Percentiles rank a stretch among this genome's conserved stretches.
phyloP scores from a whole-genome alignment of 805 yeast species.

The Peterozyma xylosa region DNA sequence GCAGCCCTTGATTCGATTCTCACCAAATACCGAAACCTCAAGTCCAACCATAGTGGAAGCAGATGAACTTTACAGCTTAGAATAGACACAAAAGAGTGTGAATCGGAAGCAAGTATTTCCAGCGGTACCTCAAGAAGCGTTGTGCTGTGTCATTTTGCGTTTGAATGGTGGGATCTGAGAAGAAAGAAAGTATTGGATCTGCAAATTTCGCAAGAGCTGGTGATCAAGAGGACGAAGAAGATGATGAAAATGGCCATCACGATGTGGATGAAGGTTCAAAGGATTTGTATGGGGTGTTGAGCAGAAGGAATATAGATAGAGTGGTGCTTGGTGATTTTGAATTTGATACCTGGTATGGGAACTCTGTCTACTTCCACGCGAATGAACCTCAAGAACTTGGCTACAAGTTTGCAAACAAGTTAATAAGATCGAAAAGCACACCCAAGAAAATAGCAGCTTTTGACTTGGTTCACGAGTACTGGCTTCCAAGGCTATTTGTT shows the following conservation, averaged over 20 bases:
- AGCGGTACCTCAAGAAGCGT: not conserved
- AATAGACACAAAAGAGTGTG: too few species aligned
- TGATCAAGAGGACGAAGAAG: not conserved
- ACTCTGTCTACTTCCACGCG: constrained; percentile 62
- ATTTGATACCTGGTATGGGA: constrained; percentile 85
- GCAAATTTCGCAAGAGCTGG: too few species aligned
- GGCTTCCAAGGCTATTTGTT: constrained; percentile 60
- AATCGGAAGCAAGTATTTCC: too few species aligned
- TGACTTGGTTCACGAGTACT: constrained; percentile 19
- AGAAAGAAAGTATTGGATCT: not conserved
- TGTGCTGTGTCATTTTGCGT: too few species aligned
- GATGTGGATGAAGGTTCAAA: constrained; percentile 23
- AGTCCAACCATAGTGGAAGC: too few species aligned
- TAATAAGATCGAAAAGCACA: constrained; percentile 12
- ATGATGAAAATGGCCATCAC: not conserved
- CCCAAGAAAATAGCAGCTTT: constrained; percentile 11
- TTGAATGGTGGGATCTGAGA: not conserved
- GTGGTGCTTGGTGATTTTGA: constrained; percentile 63
- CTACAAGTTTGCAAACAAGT: constrained; percentile 22
- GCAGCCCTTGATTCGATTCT: too few species aligned
- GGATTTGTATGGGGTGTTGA: constrained; percentile 53
- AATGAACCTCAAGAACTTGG: constrained; percentile 39
- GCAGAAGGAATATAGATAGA: constrained; percentile 51
- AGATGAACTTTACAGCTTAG: too few species aligned
- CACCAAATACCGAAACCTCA: too few species aligned